Base-by-base conservation (phyloP, 257 asterid genomes). In the Nicotiana obtusifolia region DNA sequence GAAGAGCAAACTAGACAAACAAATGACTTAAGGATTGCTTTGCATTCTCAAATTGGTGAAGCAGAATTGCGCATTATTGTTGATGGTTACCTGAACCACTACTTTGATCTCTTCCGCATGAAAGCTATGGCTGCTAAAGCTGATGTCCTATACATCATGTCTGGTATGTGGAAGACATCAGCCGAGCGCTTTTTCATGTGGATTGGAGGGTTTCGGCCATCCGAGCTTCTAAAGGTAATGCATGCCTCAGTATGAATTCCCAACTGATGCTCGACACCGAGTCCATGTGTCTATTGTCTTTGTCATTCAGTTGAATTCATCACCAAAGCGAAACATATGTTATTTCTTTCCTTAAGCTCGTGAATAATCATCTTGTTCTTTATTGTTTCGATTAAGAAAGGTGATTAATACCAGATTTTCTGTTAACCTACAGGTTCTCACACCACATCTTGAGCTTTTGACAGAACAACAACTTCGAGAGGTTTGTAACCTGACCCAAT, bases 181-280 rank as follows among this genome's bases (percentile, higher is more conserved):
- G 97, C 94, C 2, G 99, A 93, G 69, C 94, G 97, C 11, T 91
- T 95, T 59, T 95, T 95, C 89, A 86, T 91, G 82, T 93, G 99
- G 99, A 95, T 95, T 5, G 99, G 98, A 31, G 99, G 97, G 15
- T 95, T 93, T 76, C 91, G 97, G 4, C 99, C 98, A 41, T 93
- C 99, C 5, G 95, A 91, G 65, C 91, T 93, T 82, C 90, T 95
- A 61, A 91, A 90, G 97, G 99, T 93, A 77, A 87, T 47, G 37
- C 62, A 10, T 13, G 7, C 69, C 30, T 62, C 59, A 37, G 61
- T 22, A 35, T 14, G 44, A 24, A 20, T 52, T 17, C 53, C 24
- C 33, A 31, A 64, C 16, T 64, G 49, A 65, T 17, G 75, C 44
- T 65, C 17, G 26, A 8, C 4, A 17, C 8, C 8, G 26, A 31